phyloP scores from a whole-genome alignment of 2,329 filamentous ascomycete genomes.

The Fusarium algeriense region DNA sequence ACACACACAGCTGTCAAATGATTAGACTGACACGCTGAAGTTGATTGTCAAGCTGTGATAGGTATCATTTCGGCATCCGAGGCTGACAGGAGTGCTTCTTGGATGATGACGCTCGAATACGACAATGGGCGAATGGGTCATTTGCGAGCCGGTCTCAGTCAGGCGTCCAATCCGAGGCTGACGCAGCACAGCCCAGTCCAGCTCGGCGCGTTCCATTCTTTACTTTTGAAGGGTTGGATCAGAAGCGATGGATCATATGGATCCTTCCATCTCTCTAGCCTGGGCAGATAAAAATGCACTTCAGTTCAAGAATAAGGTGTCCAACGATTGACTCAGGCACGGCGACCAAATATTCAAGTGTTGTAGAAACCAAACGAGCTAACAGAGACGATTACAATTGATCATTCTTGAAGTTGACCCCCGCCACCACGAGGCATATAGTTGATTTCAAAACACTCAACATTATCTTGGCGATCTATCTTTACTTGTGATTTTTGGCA shows the following conservation, averaged over 20 bases:
- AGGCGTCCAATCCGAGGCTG: slow-evolving; percentile 30
- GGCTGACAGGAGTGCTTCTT: slow-evolving; percentile 4
- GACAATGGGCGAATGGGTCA: slow-evolving; percentile 32
- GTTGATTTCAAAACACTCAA: neutral
- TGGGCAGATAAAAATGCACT: neutral
- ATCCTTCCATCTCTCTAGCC: slow-evolving; percentile 6
- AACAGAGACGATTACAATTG: neutral
- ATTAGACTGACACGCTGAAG: neutral
- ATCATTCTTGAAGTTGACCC: neutral
- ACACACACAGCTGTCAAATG: neutral
- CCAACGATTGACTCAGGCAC: neutral
- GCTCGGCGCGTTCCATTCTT: slow-evolving; percentile 34
- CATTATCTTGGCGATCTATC: slow-evolving; percentile 3
- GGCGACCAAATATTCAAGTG: too few relatives aligned
- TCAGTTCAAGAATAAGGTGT: neutral
- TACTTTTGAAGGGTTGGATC: slow-evolving; percentile 34
- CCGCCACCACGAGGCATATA: neutral
- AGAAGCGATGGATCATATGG: slow-evolving; percentile 29
- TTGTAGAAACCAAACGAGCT: neutral
- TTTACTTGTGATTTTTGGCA: slow-evolving; percentile 10
- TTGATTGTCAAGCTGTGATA: neutral
- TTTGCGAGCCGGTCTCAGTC: slow-evolving; percentile 18
- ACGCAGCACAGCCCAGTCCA: slow-evolving; percentile 33
- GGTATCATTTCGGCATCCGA: neutral
- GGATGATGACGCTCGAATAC: slow-evolving; percentile 27